Evolutionary conservation across 2,329 filamentous ascomycete species (phyloP), one percentile per base, ranked within the genome.

Genomic region (Aureobasidium melanogenum): DNA sequence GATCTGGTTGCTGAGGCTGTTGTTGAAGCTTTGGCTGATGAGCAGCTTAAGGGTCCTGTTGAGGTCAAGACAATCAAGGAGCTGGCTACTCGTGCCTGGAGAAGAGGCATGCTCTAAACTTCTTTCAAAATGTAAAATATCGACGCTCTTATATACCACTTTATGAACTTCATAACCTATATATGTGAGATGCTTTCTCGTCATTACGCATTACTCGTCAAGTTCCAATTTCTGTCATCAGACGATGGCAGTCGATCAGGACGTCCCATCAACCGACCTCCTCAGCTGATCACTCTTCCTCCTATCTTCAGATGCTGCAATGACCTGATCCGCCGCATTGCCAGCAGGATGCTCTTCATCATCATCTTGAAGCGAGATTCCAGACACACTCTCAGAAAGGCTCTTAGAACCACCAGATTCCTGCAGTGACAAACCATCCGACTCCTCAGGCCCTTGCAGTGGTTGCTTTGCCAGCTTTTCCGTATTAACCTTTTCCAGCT

Each of bases 1-100:
- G 92, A 97, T 72, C 74, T 87, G 7, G 93, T 97, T 2, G 92
- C 89, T 1, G 88, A 96, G 73, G 92, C 93, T 0, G 87, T 96
- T 0, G 88, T 97, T 1, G 91, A 97, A 76, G 91, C 89, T 22
- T 79, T 97, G 63, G 83, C 84, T 54, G 88, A 96, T 67, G 85
- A 88, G 43, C 75, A 76, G 0, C 82, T 90, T 0, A 85, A 82
- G 62, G 94, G 94, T 0, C 85, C 87, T 0, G 82, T 97, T 0
- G 91, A 93, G 70, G 84, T 88, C 3, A 80, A 84, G 57, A 82
- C 89, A 72, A 93, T 99, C 66, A 90, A 96, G 72, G 82, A 85
- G 66, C 75, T 97, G 67, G 91, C 89, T 12, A 87, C 82, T 63
- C 88, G 87, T 71, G 87, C 85, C 3, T 97, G 94, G 94, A 87